These are phyloP conservation scores for Fusarium illudens DNA, from an alignment of 2,329 filamentous ascomycete species.

Conservation along the genomic window DNA sequence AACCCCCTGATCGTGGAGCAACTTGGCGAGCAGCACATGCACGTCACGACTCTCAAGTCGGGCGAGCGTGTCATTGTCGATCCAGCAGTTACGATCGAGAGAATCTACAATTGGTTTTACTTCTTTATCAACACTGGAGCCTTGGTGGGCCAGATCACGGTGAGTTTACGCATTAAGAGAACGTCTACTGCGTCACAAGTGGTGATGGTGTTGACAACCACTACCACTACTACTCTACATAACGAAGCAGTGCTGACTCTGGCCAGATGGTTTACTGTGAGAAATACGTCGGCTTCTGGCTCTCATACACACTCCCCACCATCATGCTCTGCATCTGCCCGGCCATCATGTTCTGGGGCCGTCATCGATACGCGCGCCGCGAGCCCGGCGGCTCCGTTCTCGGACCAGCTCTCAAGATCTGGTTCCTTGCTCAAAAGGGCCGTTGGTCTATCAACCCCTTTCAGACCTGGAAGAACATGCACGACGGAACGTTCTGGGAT, in stretches of 20 bases:
- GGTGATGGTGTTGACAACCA: neutral
- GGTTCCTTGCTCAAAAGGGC: conserved; percentile 70
- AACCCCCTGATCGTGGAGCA: conserved; percentile 74
- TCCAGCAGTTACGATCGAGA: conserved; percentile 67
- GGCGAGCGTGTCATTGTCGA: conserved; percentile 73
- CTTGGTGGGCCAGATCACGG: conserved; percentile 68
- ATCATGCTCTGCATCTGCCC: conserved; percentile 71
- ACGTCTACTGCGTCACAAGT: neutral
- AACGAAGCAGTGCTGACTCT: neutral
- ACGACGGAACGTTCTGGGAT: conserved; percentile 70
- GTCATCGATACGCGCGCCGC: conserved; percentile 64
- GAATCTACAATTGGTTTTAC: conserved; percentile 77
- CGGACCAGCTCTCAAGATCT: conserved; percentile 68
- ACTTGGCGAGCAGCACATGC: conserved; percentile 63
- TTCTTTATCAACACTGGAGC: conserved; percentile 77
- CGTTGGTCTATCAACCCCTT: conserved; percentile 74
- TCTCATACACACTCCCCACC: conserved; percentile 74
- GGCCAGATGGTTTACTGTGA: conserved; percentile 71
- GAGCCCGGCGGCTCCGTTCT: conserved; percentile 75
- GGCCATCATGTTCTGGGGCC: conserved; percentile 66
- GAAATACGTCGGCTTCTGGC: conserved; percentile 78
- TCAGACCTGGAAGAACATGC: conserved; percentile 65
- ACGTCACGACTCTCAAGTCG: conserved; percentile 59
- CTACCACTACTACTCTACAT: no score
- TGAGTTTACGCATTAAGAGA: conserved; percentile 1